Percentiles rank a stretch among this genome's conserved stretches.
Conservation (phyloP, 495 filamentous ascomycete species). For the Oleoguttula mirabilis region DNA sequence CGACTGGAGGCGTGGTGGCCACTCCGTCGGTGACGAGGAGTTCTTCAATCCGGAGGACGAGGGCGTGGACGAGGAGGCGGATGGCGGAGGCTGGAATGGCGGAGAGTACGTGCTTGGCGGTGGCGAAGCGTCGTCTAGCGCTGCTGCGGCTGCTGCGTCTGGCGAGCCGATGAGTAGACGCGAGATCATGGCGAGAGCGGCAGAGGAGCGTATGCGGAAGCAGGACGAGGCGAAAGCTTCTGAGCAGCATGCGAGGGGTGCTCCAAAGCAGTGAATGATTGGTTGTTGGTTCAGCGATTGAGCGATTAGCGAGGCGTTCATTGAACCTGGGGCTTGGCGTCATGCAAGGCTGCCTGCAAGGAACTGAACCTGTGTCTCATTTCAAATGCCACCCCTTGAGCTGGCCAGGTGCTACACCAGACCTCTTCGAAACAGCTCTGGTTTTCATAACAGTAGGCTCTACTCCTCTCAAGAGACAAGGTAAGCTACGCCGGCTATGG, state of each 20-base stretch:
- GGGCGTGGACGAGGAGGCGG: constrained; percentile 41
- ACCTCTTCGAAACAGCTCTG: no score
- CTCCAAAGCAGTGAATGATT: no score
- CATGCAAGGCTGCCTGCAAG: no score
- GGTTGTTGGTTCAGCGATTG: no score
- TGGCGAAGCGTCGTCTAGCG: constrained; percentile 26
- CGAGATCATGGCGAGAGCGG: constrained; percentile 64
- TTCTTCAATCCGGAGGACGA: constrained; percentile 58
- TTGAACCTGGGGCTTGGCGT: no score
- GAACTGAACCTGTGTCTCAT: no score
- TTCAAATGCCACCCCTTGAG: no score
- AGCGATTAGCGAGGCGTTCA: no score
- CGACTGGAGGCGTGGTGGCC: constrained; percentile 63
- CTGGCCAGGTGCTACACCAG: no score
- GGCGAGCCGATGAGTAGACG: constrained; percentile 38
- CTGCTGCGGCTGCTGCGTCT: constrained; percentile 15
- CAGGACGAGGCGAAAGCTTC: constrained; percentile 29
- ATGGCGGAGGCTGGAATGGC: constrained; percentile 77
- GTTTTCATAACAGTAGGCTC: no score
- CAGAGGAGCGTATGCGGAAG: constrained; percentile 58
- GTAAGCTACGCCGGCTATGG: no score
- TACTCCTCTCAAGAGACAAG: no score
- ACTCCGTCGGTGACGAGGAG: constrained; percentile 50
- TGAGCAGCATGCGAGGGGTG: constrained; percentile 1
- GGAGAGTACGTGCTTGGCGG: constrained; percentile 74